phyloP scores from a whole-genome alignment of 768 basidiomycete species.

The Boletus rex-veris region DNA sequence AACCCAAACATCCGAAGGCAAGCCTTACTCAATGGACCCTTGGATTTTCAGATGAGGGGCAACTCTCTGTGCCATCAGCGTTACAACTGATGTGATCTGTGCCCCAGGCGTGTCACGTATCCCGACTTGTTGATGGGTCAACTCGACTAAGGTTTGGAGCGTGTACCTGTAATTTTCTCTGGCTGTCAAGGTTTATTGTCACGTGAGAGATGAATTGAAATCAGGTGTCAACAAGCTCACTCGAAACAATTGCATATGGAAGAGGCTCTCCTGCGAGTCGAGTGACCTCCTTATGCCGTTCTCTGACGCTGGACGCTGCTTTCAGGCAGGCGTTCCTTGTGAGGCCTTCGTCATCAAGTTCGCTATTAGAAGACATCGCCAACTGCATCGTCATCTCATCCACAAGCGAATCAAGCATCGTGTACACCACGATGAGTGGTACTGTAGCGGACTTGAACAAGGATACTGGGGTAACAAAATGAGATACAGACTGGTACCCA shows the following conservation, averaged over 20 bases:
- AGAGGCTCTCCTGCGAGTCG: not conserved
- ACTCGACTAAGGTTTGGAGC: not conserved
- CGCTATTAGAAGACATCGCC: not conserved
- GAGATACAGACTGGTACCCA: not conserved
- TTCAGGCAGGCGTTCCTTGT: not conserved
- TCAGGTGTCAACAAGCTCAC: not conserved
- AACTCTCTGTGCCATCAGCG: not conserved
- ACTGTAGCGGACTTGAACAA: not conserved
- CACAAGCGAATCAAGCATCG: not conserved
- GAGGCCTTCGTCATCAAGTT: not conserved
- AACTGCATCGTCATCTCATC: not conserved
- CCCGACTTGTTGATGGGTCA: not conserved
- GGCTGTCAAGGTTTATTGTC: not conserved
- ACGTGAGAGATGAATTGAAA: not conserved
- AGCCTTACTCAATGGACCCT: not conserved
- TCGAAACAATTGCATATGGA: not conserved
- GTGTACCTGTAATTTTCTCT: not conserved
- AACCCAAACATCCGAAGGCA: not conserved
- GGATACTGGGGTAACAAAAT: too few species aligned
- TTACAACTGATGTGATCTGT: not conserved
- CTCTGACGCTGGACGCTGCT: not conserved
- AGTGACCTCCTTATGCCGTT: not conserved
- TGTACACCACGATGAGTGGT: conserved; percentile 1
- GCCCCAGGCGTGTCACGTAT: not conserved
- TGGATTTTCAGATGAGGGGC: not conserved